Conservation (phyloP, 768 basidiomycete species). For the Trichaptum fuscoviolaceum region DNA sequence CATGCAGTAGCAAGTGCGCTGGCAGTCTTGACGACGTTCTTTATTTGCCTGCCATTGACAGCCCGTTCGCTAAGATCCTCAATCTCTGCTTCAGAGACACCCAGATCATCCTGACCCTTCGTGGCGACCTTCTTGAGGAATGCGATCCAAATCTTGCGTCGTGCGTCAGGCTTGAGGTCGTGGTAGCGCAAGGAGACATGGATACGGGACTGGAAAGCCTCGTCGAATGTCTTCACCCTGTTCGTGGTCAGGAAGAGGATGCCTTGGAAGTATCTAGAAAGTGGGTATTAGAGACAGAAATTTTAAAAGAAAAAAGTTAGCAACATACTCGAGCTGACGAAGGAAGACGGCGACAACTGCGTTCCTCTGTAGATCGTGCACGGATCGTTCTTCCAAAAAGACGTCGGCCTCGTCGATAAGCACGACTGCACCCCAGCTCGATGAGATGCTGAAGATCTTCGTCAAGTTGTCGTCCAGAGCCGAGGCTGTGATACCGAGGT, state of each 20-base stretch:
- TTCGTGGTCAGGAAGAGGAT: constrained; percentile 38
- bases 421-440: constrained; percentile 29
- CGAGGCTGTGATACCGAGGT: constrained; percentile 28
- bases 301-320: constrained; percentile 22
- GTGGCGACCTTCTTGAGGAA: constrained; percentile 47
- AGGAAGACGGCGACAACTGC: constrained; percentile 67
- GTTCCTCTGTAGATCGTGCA: constrained; percentile 60
- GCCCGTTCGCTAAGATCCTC: constrained; percentile 41
- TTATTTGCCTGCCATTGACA: constrained; percentile 63
- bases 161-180: constrained; percentile 47
- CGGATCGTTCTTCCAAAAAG: constrained; percentile 63
- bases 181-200: constrained; percentile 49
- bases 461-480: constrained; percentile 24
- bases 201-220: constrained; percentile 27
- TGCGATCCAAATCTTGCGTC: constrained; percentile 56
- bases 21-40: constrained; percentile 62
- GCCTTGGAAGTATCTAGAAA: constrained; percentile 24
- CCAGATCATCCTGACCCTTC: constrained; percentile 5
- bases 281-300: constrained; percentile 17
- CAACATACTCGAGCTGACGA: neutral
- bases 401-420: constrained; percentile 51
- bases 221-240: constrained; percentile 31
- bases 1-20: constrained; percentile 49
- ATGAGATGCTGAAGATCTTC: constrained; percentile 26
- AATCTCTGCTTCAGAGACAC: constrained; percentile 27